Evolutionary conservation across 176 grass and related monocot genomes (phyloP).

Genomic region (Panicum miliaceum): DNA sequence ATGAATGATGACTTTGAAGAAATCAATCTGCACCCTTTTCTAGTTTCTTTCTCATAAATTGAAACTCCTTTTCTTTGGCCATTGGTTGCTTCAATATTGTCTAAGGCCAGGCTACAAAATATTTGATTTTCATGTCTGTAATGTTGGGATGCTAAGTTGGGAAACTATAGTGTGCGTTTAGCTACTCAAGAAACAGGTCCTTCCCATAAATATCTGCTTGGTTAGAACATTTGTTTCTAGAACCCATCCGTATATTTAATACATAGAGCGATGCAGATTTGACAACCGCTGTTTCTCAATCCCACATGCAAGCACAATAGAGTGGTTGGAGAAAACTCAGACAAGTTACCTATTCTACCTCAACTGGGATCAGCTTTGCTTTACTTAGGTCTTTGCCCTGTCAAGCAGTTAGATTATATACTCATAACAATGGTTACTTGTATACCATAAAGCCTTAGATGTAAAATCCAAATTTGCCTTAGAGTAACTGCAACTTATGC

Average conservation of each 20-base stretch:
- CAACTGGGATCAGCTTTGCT: background rate
- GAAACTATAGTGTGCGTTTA: background rate
- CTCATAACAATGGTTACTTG: constrained; percentile 10
- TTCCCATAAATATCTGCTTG: background rate
- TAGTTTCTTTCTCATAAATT: background rate
- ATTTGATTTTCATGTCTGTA: background rate
- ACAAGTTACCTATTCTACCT: background rate
- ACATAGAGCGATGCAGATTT: background rate
- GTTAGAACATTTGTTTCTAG: background rate
- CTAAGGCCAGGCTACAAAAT: background rate
- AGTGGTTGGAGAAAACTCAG: background rate
- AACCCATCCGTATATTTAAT: background rate
- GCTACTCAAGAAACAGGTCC: background rate
- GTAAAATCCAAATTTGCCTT: background rate
- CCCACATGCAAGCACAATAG: background rate
- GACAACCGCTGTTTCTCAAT: background rate
- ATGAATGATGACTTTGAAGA: background rate
- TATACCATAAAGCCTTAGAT: background rate
- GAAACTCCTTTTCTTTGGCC: background rate
- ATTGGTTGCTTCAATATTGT: background rate
- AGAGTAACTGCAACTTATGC: constrained; percentile 15
- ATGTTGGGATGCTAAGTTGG: background rate
- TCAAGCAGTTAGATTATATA: background rate
- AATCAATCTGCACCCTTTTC: background rate
- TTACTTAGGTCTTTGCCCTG: background rate